Conservation (phyloP, 1,284 basidiomycete species). For the Neonothopanus nambi region DNA sequence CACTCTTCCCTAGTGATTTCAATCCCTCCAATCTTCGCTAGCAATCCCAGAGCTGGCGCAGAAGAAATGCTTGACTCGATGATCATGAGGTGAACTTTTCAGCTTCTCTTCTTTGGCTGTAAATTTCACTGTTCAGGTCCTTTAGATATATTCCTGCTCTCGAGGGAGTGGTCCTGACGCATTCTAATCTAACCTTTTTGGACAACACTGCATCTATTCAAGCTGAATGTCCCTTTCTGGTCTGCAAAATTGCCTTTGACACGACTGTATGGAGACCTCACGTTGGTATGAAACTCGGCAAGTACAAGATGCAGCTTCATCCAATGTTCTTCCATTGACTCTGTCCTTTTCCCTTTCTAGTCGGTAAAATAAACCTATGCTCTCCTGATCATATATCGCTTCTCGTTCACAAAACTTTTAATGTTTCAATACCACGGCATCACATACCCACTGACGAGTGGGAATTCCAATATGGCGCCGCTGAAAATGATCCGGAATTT, state of each 20-base stretch:
- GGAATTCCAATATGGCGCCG: conserved; percentile 84
- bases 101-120: neutral
- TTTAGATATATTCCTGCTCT: conserved; percentile 88
- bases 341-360: conserved; percentile 49
- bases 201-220: conserved; percentile 71
- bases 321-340: conserved; percentile 10
- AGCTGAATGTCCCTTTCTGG: conserved; percentile 85
- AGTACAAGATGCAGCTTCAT: conserved; percentile 29
- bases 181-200: conserved; percentile 77
- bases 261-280: conserved; percentile 89
- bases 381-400: conserved; percentile 95
- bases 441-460: conserved; percentile 85
- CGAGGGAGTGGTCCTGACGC: conserved; percentile 85
- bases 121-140: neutral
- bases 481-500: conserved; percentile 76
- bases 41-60: conserved; percentile 69
- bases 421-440: conserved; percentile 92
- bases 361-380: conserved; percentile 84
- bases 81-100: conserved; percentile 78
- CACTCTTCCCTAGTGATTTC: conserved; percentile 70
- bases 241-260: conserved; percentile 77
- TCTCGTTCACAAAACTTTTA: conserved; percentile 93
- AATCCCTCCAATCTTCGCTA: conserved; percentile 83
- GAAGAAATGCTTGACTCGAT: conserved; percentile 90
- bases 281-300: conserved; percentile 84